Evolutionary conservation across 768 basidiomycete genomes (phyloP), one percentile per base, ranked within the genome.

Genomic region (Rhodocollybia butyracea): DNA sequence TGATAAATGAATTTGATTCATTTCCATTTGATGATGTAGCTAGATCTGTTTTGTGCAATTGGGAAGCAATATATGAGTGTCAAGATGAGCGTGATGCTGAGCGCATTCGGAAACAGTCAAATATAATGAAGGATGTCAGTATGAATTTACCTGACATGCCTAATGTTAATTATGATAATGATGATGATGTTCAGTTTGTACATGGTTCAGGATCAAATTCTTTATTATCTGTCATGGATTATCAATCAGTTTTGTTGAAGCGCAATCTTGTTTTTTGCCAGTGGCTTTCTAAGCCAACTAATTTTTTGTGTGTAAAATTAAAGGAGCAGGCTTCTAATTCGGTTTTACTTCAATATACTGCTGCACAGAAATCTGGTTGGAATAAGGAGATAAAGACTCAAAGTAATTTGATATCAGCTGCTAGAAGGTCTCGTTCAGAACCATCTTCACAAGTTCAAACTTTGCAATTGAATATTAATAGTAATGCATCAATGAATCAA

Each of bases 61-160:
- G n/a, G n/a, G n/a, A n/a, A n/a, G n/a, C n/a, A n/a, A n/a, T n/a
- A n/a, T n/a, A n/a, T 60, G 70, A 71, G 48, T 71, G 70, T 56
- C 62, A 68, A 39, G 71, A 73, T 64, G 62, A 64, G 42, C 38
- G 64, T 21, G 70, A 72, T 59, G 68, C 69, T n/a, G 71, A 72
- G 22, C 26, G 62, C n/a, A 40, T 67, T 0, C 24, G 36, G 30
- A 66, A 63, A 34, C 39, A 27, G 12, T 52, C 36, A 38, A 38
- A 38, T 38, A 17, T 17, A 17, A 40, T 17, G n/a, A 17, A 40
- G 21, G 17, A 40, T 40, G 15, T 6, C 15, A 10, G 39, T 13
- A 40, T 19, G n/a, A n/a, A n/a, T n/a, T n/a, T n/a, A n/a, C n/a
- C n/a, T n/a, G n/a, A n/a, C n/a, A n/a, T n/a, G n/a, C n/a, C n/a